Evolutionary conservation across 1,139 yeast species (phyloP), one percentile per base, ranked within the genome.

Genomic region (Hyphopichia pseudoburtonii): DNA sequence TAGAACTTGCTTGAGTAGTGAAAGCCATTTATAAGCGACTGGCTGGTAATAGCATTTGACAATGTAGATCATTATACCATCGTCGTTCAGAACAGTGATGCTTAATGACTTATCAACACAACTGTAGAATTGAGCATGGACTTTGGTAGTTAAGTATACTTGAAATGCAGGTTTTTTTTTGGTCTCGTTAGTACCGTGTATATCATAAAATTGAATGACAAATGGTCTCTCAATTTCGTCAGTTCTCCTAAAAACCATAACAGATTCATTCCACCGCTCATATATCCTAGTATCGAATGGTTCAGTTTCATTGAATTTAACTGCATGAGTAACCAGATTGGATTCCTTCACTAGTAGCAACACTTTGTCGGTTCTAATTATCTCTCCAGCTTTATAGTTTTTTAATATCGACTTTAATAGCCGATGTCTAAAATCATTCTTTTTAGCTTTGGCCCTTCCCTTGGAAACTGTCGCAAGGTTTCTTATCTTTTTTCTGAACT

Each of bases 241-340:
- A 1, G 85, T 76, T 30, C 77, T 76, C 40, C 92, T 63, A 0
- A 83, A 78, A 3, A 83, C 86, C 2, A 83, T 81, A 24, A 77
- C 61, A 51, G 78, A 84, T 53, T 88, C 96, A 41, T 73, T 76
- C 92, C 96, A 87, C 32, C 87, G 63, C 41, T 84, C 88, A n/a
- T 69, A 45, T 2, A 85, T 69, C 34, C 82, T 60, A 1, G 86
- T 66, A 37, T 76, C 79, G 28, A 71, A 64, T 1, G 73, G 63
- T 38, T 75, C 82, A 12, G 62, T 61, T 41, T 80, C 86, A 17
- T 49, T 53, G 24, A 58, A 53, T 2, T 39, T 33, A 3, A 42
- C 31, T 3, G 52, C 41, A 7, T 37, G 35, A 8, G 38, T 39
- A 5, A 43, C 33, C 17, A 46, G 45, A 4, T 40, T 36, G 2